A percentile compares a stretch with the other conserved stretches of the same genome.
phyloP scores from a whole-genome alignment of 495 filamentous ascomycete species.

The Aspergillus baeticus region DNA sequence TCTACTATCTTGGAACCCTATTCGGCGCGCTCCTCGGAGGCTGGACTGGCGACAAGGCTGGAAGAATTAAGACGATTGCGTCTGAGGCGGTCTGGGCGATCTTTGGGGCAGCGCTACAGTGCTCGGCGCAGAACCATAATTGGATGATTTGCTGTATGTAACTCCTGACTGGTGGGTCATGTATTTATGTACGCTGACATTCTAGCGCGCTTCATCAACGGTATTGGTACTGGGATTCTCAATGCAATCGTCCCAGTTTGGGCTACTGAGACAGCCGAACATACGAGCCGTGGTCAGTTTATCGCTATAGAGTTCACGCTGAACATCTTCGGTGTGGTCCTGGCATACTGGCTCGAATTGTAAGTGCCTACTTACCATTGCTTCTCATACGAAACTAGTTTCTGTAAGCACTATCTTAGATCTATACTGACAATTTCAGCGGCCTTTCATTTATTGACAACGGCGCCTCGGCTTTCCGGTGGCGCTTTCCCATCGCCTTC shows the following conservation, averaged over 20 bases:
- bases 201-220: slow-evolving; percentile 65
- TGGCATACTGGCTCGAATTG: slow-evolving; percentile 75
- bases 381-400: background rate
- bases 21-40: slow-evolving; percentile 60
- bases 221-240: slow-evolving; percentile 70
- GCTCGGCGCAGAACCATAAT: slow-evolving; percentile 58
- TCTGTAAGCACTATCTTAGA: background rate
- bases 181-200: slow-evolving; percentile 10
- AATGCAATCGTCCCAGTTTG: slow-evolving; percentile 73
- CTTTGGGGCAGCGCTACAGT: slow-evolving; percentile 59
- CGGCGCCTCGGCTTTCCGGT: slow-evolving; percentile 55
- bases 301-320: slow-evolving; percentile 72
- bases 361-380: slow-evolving; percentile 25
- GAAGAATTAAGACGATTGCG: slow-evolving; percentile 61
- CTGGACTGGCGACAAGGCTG: slow-evolving; percentile 59
- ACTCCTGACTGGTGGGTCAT: background rate
- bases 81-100: slow-evolving; percentile 56
- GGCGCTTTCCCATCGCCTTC: slow-evolving; percentile 72
- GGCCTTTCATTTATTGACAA: slow-evolving; percentile 58
- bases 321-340: slow-evolving; percentile 72
- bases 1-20: slow-evolving; percentile 71
- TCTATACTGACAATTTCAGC: slow-evolving; percentile 26
- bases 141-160: slow-evolving; percentile 69
- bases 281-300: slow-evolving; percentile 68
- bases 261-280: slow-evolving; percentile 66